Conservation (phyloP, 495 filamentous ascomycete genomes). For the Hypoxylon lienhwacheense region DNA sequence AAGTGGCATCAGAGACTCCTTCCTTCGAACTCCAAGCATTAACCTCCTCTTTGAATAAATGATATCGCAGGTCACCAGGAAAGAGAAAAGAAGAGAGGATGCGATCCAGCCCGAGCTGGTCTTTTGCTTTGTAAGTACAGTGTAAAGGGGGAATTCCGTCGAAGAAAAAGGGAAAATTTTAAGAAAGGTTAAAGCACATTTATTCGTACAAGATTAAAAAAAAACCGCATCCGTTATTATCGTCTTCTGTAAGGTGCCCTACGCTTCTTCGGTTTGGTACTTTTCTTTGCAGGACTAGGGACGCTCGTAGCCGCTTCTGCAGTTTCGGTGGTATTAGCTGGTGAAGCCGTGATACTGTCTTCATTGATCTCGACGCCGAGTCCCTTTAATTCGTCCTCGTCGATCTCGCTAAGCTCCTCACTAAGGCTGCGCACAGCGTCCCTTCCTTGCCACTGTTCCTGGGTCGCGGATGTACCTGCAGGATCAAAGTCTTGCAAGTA, state of each 20-base stretch:
- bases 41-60: not conserved
- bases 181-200: conserved; percentile 7
- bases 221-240: conserved; percentile 13
- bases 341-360: conserved; percentile 47
- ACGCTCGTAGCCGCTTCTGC: conserved; percentile 14
- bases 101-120: conserved; percentile 24
- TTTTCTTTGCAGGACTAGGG: conserved; percentile 35
- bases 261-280: conserved; percentile 38
- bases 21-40: conserved; percentile 9
- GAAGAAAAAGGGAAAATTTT: conserved; percentile 3
- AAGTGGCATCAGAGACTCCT: not conserved
- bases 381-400: conserved; percentile 79
- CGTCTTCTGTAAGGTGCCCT: conserved; percentile 37
- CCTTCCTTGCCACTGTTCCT: conserved; percentile 76
- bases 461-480: conserved; percentile 65
- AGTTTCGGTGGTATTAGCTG: conserved; percentile 33
- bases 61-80: not conserved
- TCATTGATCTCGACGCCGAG: conserved; percentile 50
- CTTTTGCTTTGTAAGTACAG: conserved; percentile 23
- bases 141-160: conserved; percentile 18
- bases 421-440: conserved; percentile 77
- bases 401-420: conserved; percentile 84
- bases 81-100: conserved; percentile 5
- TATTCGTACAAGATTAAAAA: conserved; percentile 23
- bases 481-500: conserved; percentile 83